Conservation (phyloP, 129 eudicot species). For the Solidago caesia region DNA sequence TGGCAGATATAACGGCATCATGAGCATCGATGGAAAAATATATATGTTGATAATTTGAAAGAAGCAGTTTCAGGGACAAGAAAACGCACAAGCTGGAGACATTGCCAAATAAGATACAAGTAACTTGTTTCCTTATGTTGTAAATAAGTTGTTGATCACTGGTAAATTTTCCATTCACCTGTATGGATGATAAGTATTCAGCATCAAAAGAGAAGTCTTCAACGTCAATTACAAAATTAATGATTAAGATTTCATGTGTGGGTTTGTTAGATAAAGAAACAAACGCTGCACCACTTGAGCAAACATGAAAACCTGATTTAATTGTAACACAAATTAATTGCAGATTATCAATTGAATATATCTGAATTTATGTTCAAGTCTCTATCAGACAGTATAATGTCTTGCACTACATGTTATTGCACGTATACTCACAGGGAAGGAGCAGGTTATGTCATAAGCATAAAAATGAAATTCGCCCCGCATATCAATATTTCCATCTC, state of each 20-base stretch:
- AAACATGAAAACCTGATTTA: constrained; percentile 5
- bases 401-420: constrained; percentile 2
- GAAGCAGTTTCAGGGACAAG: not conserved
- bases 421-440: constrained; percentile 75
- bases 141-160: constrained; percentile 73
- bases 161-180: constrained; percentile 95
- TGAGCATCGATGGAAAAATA: constrained; percentile 75
- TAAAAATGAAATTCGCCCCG: constrained; percentile 94
- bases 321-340: constrained; percentile 1
- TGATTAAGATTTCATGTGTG: not conserved
- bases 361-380: not conserved
- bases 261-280: not conserved
- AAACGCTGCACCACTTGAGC: not conserved
- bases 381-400: constrained; percentile 2
- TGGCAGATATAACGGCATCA: constrained; percentile 78
- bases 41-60: not conserved
- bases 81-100: not conserved
- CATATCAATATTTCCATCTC: constrained; percentile 95
- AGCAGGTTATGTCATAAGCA: constrained; percentile 97
- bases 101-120: not conserved
- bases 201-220: constrained; percentile 14
- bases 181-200: constrained; percentile 31
- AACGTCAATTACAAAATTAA: not conserved
- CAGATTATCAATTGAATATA: not conserved
- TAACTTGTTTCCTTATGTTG: constrained; percentile 49